Conservation (phyloP, 2,329 filamentous ascomycete species). For the Bertia moriformis region DNA sequence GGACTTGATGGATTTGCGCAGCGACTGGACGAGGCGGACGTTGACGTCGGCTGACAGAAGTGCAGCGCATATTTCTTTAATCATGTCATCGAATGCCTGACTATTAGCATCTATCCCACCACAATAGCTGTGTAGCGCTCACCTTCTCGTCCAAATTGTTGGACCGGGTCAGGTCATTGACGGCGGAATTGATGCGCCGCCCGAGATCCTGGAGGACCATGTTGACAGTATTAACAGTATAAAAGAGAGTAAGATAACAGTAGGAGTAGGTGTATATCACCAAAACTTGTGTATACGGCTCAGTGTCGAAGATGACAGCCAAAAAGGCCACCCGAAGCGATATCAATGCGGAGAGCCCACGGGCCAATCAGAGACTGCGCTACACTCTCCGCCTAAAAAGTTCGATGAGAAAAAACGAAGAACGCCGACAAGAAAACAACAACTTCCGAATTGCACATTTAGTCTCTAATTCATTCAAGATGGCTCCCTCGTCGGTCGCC, state of each 20-base stretch:
- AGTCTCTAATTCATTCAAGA: background rate
- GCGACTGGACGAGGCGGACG: slow-evolving; percentile 75
- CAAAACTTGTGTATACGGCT: too few species aligned
- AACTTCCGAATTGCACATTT: background rate
- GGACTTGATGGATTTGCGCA: slow-evolving; percentile 82
- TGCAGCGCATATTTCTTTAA: slow-evolving; percentile 94
- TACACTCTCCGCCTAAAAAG: background rate
- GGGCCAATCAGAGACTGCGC: background rate
- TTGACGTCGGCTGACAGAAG: slow-evolving; percentile 96
- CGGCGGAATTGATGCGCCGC: slow-evolving; percentile 92
- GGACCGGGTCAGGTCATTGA: slow-evolving; percentile 81
- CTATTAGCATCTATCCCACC: slow-evolving; percentile 3
- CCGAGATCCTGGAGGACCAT: slow-evolving; percentile 99
- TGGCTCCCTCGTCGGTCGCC: background rate
- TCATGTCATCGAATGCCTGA: slow-evolving; percentile 89
- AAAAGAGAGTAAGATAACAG: background rate
- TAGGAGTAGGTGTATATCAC: too few species aligned
- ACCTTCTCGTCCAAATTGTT: slow-evolving; percentile 95
- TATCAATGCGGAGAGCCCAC: background rate
- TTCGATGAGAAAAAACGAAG: background rate
- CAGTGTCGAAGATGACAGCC: background rate
- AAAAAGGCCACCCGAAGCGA: background rate
- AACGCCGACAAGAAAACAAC: background rate
- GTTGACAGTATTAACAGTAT: slow-evolving; percentile 3
- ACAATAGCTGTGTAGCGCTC: slow-evolving; percentile 7